Evolutionary conservation across 345 rosid genomes (phyloP), one percentile per base, ranked within the genome.

Genomic region (Draba incana): DNA sequence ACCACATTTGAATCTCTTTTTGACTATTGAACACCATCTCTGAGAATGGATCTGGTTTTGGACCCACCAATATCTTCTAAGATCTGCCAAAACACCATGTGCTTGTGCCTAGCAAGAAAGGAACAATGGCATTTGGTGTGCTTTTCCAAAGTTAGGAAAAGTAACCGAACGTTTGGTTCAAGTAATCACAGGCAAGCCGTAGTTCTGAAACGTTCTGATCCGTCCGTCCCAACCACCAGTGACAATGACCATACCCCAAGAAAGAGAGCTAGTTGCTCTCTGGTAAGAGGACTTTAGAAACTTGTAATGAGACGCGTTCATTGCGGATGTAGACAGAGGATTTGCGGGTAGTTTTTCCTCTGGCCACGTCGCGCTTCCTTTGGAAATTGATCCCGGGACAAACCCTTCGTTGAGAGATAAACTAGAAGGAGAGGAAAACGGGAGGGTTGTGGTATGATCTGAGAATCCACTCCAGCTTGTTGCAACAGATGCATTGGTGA

Each of bases 221-320:
- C 88, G 81, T 61, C 99, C 99, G 62, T 94, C 99, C 86, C 84
- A 85, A 13, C 99, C 95, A 0, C 95, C 97, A 3, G 96, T 87
- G 78, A 91, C 88, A 12, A 94, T 85, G 57, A 94, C 99, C 57
- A 94, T 82, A 68, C 92, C 97, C 97, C 99, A 94, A 1, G 88
- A 80, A 4, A 88, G 91, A 75, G 88, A 88, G 79, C 74, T 76
- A 27, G 82, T 52, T 12, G 88, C 71, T 77, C 81, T 88, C 83
- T 85, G 92, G 76, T 85, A 84, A 24, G 96, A 88, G 41, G 83
- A 72, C 76, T 79, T 85, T 42, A 94, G 82, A 75, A 94, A 84
- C 76, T 85, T 91, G 85, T 65, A 83, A 45, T 85, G 89, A 50
- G 88, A 82, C 71, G 79, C 83, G 56, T 80, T 84, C 80, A 88